Percentiles rank a stretch among this genome's conserved stretches.
These are phyloP conservation scores for Neurospora sp. DNA, from an alignment of 495 filamentous ascomycete genomes.

Conservation along the genomic window DNA sequence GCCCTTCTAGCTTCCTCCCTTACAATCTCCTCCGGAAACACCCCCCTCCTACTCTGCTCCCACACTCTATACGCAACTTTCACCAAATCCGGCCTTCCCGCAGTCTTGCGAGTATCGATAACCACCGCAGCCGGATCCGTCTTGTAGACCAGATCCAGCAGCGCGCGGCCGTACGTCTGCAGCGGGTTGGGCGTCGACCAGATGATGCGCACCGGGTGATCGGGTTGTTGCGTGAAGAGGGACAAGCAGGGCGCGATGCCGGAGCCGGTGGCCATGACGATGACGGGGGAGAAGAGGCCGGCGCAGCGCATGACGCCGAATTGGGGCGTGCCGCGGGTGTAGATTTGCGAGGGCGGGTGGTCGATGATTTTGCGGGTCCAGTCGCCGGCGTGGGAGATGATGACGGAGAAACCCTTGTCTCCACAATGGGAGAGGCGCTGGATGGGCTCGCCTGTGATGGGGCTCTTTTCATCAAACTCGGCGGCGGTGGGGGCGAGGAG, in stretches of 20 bases:
- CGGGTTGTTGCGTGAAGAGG: conserved; percentile 31
- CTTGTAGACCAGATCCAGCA: conserved; percentile 32
- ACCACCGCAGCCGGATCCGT: conserved; percentile 39
- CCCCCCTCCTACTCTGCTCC: conserved; percentile 45
- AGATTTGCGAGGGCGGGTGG: conserved; percentile 48
- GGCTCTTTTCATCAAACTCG: neutral
- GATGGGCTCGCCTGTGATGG: conserved; percentile 26
- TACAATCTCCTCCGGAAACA: conserved; percentile 44
- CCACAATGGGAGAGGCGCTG: conserved; percentile 45
- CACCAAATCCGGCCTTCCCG: conserved; percentile 39
- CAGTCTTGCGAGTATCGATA: conserved; percentile 34
- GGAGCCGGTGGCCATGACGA: conserved; percentile 74
- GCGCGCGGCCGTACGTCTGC: conserved; percentile 32
- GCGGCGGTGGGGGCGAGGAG: conserved; percentile 4
- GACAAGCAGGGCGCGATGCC: conserved; percentile 64
- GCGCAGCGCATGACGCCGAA: conserved; percentile 66
- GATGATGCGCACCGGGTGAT: conserved; percentile 35
- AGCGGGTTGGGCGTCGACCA: conserved; percentile 38
- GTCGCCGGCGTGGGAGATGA: conserved; percentile 76
- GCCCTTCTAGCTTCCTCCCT: conserved; percentile 42
- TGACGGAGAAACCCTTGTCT: conserved; percentile 53
- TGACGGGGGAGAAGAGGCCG: conserved; percentile 52
- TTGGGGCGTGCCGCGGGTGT: conserved; percentile 42
- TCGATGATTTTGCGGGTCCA: conserved; percentile 61
- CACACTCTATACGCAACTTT: conserved; percentile 47